Percentiles rank a stretch among this genome's conserved stretches.
Evolutionary conservation across 2,329 filamentous ascomycete genomes (phyloP).

Genomic region (Pestalotiopsis sp.): DNA sequence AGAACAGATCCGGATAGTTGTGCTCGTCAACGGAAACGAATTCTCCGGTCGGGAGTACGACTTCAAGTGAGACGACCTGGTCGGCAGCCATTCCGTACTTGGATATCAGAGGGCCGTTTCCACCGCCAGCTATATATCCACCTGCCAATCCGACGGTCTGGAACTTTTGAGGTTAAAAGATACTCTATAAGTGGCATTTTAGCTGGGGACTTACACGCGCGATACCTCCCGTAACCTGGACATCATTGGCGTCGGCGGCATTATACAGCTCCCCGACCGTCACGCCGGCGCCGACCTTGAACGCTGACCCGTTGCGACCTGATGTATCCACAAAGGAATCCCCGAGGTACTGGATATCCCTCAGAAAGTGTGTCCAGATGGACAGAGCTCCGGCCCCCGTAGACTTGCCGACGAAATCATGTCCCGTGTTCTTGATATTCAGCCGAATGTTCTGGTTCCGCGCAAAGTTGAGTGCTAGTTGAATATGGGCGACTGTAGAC

Average conservation of each 20-base stretch:
- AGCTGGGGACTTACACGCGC: conserved; percentile 35
- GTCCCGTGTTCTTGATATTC: conserved; percentile 52
- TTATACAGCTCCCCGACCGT: conserved; percentile 54
- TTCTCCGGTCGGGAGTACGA: conserved; percentile 47
- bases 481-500: conserved; percentile 37
- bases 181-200: too few species aligned
- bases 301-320: conserved; percentile 41
- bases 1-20: conserved; percentile 50
- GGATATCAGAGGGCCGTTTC: conserved; percentile 51
- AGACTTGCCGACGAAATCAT: conserved; percentile 46
- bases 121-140: conserved; percentile 47
- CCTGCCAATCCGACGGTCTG: conserved; percentile 49
- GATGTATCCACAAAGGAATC: conserved; percentile 23
- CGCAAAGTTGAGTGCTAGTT: conserved; percentile 46
- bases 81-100: conserved; percentile 49
- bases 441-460: conserved; percentile 47
- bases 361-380: conserved; percentile 37
- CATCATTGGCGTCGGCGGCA: conserved; percentile 44
- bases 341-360: conserved; percentile 27
- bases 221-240: conserved; percentile 53
- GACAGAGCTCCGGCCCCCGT: conserved; percentile 36
- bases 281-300: conserved; percentile 57
- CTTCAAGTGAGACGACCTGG: conserved; percentile 49
- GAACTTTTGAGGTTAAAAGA: too few species aligned
- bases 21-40: conserved; percentile 42